Conservation (phyloP, 495 filamentous ascomycete species). For the Penicillium waksmanii region DNA sequence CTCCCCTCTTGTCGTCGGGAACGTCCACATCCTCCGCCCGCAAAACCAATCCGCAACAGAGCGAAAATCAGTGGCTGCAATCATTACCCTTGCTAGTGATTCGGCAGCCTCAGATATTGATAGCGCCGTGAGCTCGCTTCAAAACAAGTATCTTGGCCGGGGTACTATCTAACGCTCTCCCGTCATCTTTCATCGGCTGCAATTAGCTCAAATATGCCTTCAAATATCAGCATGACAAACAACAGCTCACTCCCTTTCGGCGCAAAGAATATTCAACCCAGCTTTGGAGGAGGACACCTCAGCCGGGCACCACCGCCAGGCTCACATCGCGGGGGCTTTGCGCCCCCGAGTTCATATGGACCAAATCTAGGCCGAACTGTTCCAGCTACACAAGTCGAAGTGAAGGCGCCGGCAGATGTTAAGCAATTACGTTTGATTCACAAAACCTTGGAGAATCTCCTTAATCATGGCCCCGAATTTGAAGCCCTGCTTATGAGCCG, state of each 20-base stretch:
- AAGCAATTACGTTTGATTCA: conserved; percentile 84
- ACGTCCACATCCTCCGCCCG: conserved; percentile 72
- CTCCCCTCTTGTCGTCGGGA: conserved; percentile 69
- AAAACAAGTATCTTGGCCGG: conserved; percentile 85
- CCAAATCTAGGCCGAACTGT: conserved; percentile 40
- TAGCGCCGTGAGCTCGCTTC: conserved; percentile 71
- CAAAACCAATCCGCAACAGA: conserved; percentile 62
- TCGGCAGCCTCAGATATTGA: conserved; percentile 88
- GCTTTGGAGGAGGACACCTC: conserved; percentile 39
- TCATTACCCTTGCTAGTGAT: conserved; percentile 83
- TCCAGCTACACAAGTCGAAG: conserved; percentile 67
- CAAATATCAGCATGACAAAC: conserved; percentile 52
- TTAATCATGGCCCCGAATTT: conserved; percentile 83
- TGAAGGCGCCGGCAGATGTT: conserved; percentile 76
- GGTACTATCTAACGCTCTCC: conserved; percentile 84
- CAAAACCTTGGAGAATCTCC: conserved; percentile 76
- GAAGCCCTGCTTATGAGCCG: conserved; percentile 91
- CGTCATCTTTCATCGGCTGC: conserved; percentile 85
- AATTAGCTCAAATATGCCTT: conserved; percentile 57
- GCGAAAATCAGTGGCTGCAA: conserved; percentile 77
- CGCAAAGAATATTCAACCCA: conserved; percentile 67
- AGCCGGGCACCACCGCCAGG: conserved; percentile 63
- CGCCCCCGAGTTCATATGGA: conserved; percentile 75
- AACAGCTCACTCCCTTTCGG: conserved; percentile 75
- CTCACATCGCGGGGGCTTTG: conserved; percentile 72